Base-by-base conservation (phyloP, 2,329 filamentous ascomycete species). In the Hypoxylon sp. region DNA sequence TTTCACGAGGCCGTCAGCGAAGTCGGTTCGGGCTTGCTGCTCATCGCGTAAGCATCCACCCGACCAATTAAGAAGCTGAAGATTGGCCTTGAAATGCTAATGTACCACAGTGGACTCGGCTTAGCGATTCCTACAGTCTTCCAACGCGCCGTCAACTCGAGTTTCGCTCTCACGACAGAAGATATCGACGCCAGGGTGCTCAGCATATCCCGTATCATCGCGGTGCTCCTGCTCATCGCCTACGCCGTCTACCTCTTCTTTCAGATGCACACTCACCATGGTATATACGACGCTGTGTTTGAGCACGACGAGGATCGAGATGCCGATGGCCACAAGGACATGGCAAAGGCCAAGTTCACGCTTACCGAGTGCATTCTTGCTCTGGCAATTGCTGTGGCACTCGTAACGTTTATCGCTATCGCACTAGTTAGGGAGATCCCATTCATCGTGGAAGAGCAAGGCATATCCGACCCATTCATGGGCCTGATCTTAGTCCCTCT, bases 1-100 rank as follows among this genome's bases (percentile, higher is more conserved):
- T 95, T 96, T 73, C 89, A 91, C 72, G 86, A 90, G 60, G 88
- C 89, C 4, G 85, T 96, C 58, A 91, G 89, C 68, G 93, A 97
- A 77, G 90, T 91, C 6, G 92, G 92, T 17, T 91, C 86, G 49
- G 91, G 91, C 1, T 76, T 96, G 49, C 80, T 96, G 20, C 81
- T 96, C 53, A 92, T 92, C 59, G 91, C 92, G 79, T 91, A 87
- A 68, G 91, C 86, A 22, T 15, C 10, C 15, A 11, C 32, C 71
- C 30, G 19, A 41, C 24, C 6, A 47, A 5, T 22, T n/a, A 24
- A 10, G 79, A 5, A 28, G 59, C 79, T 65, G 1, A 20, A 19
- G 6, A 41, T 41, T 19, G 17, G 37, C 20, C 8, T 39, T 65
- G 76, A 68, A 47, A 10, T 13, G 26, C 54, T 70, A 63, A 69